Percentiles rank a stretch among this genome's conserved stretches.
These are phyloP conservation scores for Cicer pinnatifidum DNA, from an alignment of 306 rosid species.

Conservation along the genomic window DNA sequence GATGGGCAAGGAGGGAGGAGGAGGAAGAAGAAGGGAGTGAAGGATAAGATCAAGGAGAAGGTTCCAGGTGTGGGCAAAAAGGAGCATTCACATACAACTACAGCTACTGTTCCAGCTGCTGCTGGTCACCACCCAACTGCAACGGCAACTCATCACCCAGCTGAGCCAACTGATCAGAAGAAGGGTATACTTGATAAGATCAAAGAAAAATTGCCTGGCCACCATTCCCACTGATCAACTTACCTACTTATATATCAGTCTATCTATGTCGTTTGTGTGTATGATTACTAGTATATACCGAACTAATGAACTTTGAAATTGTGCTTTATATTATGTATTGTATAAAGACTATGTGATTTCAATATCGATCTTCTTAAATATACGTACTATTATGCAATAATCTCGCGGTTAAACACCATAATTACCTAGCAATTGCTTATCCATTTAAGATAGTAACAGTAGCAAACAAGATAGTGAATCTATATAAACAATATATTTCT, in stretches of 20 bases:
- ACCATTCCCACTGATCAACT: slow-evolving; percentile 43
- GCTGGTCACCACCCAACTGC: background rate
- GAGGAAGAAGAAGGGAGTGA: slow-evolving; percentile 74
- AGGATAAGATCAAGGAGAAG: slow-evolving; percentile 69
- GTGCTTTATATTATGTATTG: background rate
- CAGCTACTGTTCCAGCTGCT: background rate
- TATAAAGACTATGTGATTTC: background rate
- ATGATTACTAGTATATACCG: background rate
- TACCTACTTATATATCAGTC: too few relatives aligned
- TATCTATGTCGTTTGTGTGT: background rate
- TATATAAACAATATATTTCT: background rate
- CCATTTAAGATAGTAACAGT: background rate
- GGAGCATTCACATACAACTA: slow-evolving; percentile 14
- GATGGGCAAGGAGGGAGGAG: slow-evolving; percentile 70
- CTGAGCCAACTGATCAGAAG: slow-evolving; percentile 57
- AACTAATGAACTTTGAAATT: background rate
- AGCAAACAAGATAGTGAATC: background rate
- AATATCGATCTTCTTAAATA: too few relatives aligned
- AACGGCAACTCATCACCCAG: slow-evolving; percentile 30
- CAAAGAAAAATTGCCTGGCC: slow-evolving; percentile 81
- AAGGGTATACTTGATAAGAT: slow-evolving; percentile 72
- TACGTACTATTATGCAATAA: too few relatives aligned
- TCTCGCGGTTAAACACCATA: background rate
- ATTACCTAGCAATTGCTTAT: background rate
- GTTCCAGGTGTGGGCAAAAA: slow-evolving; percentile 47